Base-by-base conservation (phyloP, 129 eudicot species). In the Ambrosia artemisiifolia region DNA sequence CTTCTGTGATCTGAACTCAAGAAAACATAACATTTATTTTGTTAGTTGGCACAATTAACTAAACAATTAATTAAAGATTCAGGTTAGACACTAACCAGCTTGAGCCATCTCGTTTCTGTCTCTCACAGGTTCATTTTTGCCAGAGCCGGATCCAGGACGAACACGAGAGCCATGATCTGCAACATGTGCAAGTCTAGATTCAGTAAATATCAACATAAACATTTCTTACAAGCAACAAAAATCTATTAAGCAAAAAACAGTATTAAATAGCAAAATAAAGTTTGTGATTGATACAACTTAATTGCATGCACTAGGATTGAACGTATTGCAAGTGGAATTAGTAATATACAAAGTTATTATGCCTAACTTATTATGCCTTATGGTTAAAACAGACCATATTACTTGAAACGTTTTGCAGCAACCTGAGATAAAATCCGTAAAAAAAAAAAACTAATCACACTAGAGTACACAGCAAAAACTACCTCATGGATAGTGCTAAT, bases 61-160 rank as follows among this genome's bases (percentile, higher is more conserved):
- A 67, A 70, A 28, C 68, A 3, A 24, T 43, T 51, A 38, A 67
- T 61, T 1, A 75, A 49, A 16, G 17, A 47, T 5, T 20, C 38
- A 72, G 11, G 18, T 20, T 28, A 70, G 42, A 63, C 34, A 82
- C 88, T 53, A 53, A 89, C 88, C 91, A 73, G 73, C 50, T 38
- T 76, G 88, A 79, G 82, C 63, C 63, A 69, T 64, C 34, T 34
- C 75, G 30, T 81, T 71, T 69, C 76, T 81, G 40, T 80, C 87
- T 47, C 67, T 55, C 32, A 36, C 55, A 18, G 72, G 75, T 65
- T 67, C 71, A 56, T 42, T 71, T 79, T 79, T 76, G 65, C 91
- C 90, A 82, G 95, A 82, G 68, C 96, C 74, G 49, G 94, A 89
- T 61, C 83, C 78, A 46, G 90, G 98, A 60, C 85, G 88, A 55